phyloP scores from a whole-genome alignment of 139 green algal species.

The Ettlia oleoabundans region DNA sequence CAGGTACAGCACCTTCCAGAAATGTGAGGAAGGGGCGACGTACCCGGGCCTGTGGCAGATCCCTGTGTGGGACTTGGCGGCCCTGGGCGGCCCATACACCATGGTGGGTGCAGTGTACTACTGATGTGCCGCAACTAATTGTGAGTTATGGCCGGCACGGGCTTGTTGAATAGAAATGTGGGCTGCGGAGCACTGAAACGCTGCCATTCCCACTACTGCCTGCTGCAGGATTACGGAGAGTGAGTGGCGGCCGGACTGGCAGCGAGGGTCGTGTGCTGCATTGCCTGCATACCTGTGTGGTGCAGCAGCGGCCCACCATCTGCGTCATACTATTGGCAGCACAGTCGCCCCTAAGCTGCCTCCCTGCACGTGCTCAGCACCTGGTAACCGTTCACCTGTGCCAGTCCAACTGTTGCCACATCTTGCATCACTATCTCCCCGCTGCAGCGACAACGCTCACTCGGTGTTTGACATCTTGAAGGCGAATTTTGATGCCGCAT shows the following conservation, averaged over 20 bases:
- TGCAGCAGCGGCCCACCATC: background rate
- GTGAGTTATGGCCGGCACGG: too few species aligned
- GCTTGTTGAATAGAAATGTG: too few species aligned
- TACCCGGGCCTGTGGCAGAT: constrained; percentile 21
- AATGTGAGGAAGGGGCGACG: background rate
- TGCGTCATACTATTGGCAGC: background rate
- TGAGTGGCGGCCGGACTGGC: background rate
- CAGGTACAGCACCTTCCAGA: too few species aligned
- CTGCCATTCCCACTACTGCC: too few species aligned
- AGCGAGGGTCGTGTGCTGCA: too few species aligned
- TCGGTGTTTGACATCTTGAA: constrained; percentile 13
- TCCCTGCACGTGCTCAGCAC: too few species aligned
- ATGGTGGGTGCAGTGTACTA: too few species aligned
- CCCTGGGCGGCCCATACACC: background rate
- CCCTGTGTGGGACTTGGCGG: background rate
- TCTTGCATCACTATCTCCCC: background rate
- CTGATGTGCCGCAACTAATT: too few species aligned
- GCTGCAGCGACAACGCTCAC: background rate
- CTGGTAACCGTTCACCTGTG: too few species aligned
- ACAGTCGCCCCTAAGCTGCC: too few species aligned
- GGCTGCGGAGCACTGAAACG: too few species aligned
- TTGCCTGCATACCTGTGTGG: background rate
- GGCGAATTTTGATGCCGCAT: constrained; percentile 26
- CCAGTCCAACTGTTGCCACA: too few species aligned
- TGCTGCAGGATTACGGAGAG: constrained; percentile 15